Base-by-base conservation (phyloP, 129 eudicot genomes). In the Arctium minus region DNA sequence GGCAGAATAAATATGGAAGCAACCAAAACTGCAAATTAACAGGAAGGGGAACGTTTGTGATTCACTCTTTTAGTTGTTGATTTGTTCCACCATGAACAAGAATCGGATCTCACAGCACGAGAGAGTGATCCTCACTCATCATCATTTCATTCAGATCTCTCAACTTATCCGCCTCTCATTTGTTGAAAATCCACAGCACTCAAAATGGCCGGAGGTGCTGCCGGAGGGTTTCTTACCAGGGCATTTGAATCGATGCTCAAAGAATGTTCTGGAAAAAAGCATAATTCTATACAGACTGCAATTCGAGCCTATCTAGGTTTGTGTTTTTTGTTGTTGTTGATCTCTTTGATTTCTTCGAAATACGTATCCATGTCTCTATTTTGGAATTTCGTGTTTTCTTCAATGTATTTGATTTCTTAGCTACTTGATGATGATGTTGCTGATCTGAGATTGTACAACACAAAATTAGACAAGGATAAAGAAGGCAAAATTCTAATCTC, bases 231-330 rank as follows among this genome's bases (percentile, higher is more conserved):
- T 74, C 82, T 94, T 70, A 86, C 96, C 36, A 90, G 98, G 32
- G 96, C 98, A 48, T 94, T 92, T 69, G 98, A 94, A 79, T 84
- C 88, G 0, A 94, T 94, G 96, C 98, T 94, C 87, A 94, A 94
- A 79, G 98, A 94, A 89, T 89, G 92, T 79, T 89, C 98, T 22
- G 88, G 86, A 6, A 94, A 88, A 79, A 94, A 92, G 85, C 84
- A 78, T 80, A 13, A 42, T 76, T 77, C 92, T 36, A 88, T 94
- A 18, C 92, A 89, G 83, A 74, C 86, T 11, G 89, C 97, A 6
- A 90, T 94, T 73, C 90, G 88, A 82, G 40, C 88, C 32, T 94
- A 88, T 87, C 72, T 92, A 88, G 98, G 98, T 94, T 75, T 30
- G 88, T 81, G 17, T 65, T 7, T 46, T 36, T 9, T 35, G 38